Conservation (phyloP, 371 early-diverging fungal genomes). For the Mucor saturninus region DNA sequence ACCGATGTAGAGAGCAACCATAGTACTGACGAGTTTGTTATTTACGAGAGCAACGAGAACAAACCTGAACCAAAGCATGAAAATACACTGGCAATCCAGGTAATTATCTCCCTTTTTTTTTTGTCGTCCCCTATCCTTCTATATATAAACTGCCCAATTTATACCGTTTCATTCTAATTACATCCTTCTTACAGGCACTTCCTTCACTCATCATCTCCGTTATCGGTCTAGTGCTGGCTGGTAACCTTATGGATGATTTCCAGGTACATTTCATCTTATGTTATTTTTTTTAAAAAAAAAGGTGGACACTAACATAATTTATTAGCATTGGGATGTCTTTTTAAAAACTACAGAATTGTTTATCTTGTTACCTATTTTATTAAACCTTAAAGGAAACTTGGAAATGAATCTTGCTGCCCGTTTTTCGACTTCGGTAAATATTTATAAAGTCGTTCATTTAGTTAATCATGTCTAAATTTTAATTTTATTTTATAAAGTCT, state of each 20-base stretch:
- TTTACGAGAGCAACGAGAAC: slow-evolving; percentile 10
- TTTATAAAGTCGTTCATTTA: neutral
- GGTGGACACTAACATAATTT: neutral
- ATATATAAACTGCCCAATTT: neutral
- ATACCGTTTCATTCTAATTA: slow-evolving; percentile 1
- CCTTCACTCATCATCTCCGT: slow-evolving; percentile 77
- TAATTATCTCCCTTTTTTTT: slow-evolving; percentile 6
- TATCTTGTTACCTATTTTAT: slow-evolving; percentile 81
- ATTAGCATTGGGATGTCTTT: slow-evolving; percentile 72
- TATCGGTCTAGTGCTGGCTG: slow-evolving; percentile 74
- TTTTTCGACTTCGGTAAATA: slow-evolving; percentile 74
- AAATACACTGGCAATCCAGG: slow-evolving; percentile 25
- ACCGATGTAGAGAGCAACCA: slow-evolving; percentile 5
- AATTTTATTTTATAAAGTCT: slow-evolving; percentile 42
- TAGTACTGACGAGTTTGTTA: slow-evolving; percentile 12
- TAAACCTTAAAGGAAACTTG: slow-evolving; percentile 88
- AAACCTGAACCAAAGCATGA: slow-evolving; percentile 8
- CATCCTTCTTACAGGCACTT: slow-evolving; percentile 54
- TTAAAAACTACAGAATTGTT: slow-evolving; percentile 73
- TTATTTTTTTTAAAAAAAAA: neutral
- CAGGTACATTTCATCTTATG: slow-evolving; percentile 50
- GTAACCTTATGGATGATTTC: slow-evolving; percentile 68
- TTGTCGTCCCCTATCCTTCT: neutral
- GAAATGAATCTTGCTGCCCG: slow-evolving; percentile 89
- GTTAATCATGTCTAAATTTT: neutral